phyloP scores from a whole-genome alignment of 1,284 basidiomycete genomes.

The Fomes fomentarius region DNA sequence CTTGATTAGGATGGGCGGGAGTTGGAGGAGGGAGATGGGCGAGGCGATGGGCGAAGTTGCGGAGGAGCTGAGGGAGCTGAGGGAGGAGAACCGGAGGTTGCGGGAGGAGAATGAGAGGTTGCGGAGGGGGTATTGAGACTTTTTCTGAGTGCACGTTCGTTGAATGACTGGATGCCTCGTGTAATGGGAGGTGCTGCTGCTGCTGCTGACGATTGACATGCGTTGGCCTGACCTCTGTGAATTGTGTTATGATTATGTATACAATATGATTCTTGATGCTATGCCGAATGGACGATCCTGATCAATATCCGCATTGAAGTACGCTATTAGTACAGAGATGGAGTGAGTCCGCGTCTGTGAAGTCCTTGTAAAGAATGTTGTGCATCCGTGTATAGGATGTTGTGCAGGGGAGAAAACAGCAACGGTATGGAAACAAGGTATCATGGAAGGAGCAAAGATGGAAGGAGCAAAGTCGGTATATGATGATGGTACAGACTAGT shows the following conservation, averaged over 20 bases:
- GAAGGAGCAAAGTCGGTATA: too few species aligned
- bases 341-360: not conserved
- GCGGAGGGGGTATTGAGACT: conserved; percentile 52
- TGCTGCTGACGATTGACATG: not conserved
- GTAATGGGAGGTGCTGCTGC: not conserved
- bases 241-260: not conserved
- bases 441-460: too few species aligned
- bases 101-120: conserved; percentile 71
- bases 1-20: conserved; percentile 66
- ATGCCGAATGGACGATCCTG: not conserved
- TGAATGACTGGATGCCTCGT: too few species aligned
- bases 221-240: not conserved
- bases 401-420: too few species aligned
- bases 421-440: too few species aligned
- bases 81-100: conserved; percentile 50
- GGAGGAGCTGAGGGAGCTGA: conserved; percentile 49
- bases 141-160: too few species aligned
- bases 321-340: not conserved
- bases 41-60: conserved; percentile 61
- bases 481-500: not conserved
- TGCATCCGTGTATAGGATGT: too few species aligned
- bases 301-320: not conserved
- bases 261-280: not conserved
- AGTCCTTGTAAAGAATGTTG: not conserved
- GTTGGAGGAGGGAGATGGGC: conserved; percentile 59